Evolutionary conservation across 768 basidiomycete species (phyloP).

Genomic region (Trametes elegans): DNA sequence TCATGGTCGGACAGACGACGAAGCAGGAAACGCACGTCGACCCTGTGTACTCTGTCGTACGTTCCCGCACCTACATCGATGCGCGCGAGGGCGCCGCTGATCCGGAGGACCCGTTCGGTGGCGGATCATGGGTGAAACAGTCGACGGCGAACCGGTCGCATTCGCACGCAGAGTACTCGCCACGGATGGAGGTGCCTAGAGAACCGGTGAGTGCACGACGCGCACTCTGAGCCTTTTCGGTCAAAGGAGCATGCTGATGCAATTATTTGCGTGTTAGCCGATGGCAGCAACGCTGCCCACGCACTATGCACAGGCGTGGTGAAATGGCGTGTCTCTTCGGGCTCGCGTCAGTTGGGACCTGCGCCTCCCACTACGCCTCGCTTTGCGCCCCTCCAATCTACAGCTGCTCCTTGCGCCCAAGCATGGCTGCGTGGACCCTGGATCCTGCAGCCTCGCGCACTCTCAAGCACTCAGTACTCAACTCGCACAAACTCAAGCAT

Average conservation of each 20-base stretch:
- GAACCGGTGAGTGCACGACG: constrained; percentile 3
- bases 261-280: background rate
- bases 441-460: too few relatives aligned
- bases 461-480: background rate
- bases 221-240: too few relatives aligned
- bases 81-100: background rate
- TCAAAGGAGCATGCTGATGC: background rate
- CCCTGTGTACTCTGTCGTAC: constrained; percentile 12
- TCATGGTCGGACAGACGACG: constrained; percentile 29
- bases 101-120: too few relatives aligned
- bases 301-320: constrained; percentile 11
- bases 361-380: background rate
- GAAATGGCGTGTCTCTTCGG: background rate
- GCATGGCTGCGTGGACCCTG: too few relatives aligned
- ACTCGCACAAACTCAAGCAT: background rate
- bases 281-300: constrained; percentile 1
- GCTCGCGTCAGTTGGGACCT: background rate
- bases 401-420: background rate
- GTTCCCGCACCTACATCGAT: background rate
- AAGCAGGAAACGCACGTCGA: constrained; percentile 16
- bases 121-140: background rate
- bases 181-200: constrained; percentile 10
- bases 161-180: constrained; percentile 1
- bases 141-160: background rate
- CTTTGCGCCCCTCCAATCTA: background rate